Evolutionary conservation across 805 yeast genomes (phyloP).

Genomic region (Tetrapisispora namnaoensis): DNA sequence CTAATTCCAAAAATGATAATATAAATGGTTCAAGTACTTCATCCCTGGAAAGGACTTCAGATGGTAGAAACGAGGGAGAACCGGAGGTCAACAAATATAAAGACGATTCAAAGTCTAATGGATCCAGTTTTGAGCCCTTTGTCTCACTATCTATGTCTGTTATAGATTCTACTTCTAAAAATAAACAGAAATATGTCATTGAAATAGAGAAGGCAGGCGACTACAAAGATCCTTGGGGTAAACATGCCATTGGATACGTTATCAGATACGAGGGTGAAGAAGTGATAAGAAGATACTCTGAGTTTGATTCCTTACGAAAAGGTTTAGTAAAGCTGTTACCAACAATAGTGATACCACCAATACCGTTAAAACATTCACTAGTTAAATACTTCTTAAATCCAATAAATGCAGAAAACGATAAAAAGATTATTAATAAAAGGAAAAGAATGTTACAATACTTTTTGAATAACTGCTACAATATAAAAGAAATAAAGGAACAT

Average conservation of each 20-base stretch:
- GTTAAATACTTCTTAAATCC: slow-evolving; percentile 36
- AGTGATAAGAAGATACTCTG: slow-evolving; percentile 82
- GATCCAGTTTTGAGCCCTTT: slow-evolving; percentile 14
- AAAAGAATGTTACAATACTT: slow-evolving; percentile 69
- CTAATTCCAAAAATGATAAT: neutral
- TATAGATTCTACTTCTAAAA: slow-evolving; percentile 7
- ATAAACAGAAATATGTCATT: slow-evolving; percentile 16
- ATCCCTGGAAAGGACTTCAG: neutral
- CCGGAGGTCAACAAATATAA: neutral
- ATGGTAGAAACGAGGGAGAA: too few species aligned
- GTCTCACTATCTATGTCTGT: slow-evolving; percentile 23
- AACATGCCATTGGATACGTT: slow-evolving; percentile 76
- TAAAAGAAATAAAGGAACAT: slow-evolving; percentile 46
- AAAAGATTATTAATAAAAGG: slow-evolving; percentile 51
- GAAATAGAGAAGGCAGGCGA: slow-evolving; percentile 75
- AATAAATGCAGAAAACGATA: slow-evolving; percentile 34
- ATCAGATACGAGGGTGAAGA: slow-evolving; percentile 49
- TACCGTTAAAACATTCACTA: slow-evolving; percentile 78
- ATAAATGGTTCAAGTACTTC: neutral
- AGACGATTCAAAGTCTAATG: neutral
- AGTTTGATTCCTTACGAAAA: slow-evolving; percentile 75
- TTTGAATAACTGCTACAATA: slow-evolving; percentile 60
- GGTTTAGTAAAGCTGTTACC: slow-evolving; percentile 68
- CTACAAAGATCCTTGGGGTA: slow-evolving; percentile 66
- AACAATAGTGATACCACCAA: slow-evolving; percentile 79